A percentile compares a stretch with the other conserved stretches of the same genome.
Evolutionary conservation across 2,329 filamentous ascomycete genomes (phyloP).

Genomic region (Pseudogymnoascus sp.): DNA sequence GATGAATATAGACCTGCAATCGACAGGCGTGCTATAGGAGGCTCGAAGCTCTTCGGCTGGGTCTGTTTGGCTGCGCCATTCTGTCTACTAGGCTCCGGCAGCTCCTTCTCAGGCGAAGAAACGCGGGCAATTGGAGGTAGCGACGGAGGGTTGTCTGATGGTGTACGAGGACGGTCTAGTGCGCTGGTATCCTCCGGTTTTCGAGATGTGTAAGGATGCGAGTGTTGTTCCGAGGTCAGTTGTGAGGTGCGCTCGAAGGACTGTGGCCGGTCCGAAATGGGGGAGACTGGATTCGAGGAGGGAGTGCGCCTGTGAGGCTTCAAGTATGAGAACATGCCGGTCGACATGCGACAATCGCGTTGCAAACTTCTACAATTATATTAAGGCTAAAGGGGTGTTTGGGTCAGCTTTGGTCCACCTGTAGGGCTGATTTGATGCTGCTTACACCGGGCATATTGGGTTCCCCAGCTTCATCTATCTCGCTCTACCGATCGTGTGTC

Average conservation of each 20-base stretch:
- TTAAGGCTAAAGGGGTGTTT: neutral
- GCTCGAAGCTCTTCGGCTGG: neutral
- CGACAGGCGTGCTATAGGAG: neutral
- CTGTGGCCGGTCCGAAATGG: constrained; percentile 21
- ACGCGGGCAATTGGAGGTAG: constrained; percentile 36
- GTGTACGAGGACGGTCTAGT: neutral
- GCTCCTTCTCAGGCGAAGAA: constrained; percentile 23
- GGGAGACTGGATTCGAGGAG: constrained; percentile 27
- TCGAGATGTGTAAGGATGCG: constrained; percentile 20
- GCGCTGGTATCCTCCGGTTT: constrained; percentile 17
- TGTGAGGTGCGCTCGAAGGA: constrained; percentile 23
- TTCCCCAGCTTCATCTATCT: neutral
- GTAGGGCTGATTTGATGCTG: neutral
- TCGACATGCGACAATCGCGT: constrained; percentile 8
- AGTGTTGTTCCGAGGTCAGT: constrained; percentile 19
- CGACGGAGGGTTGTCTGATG: constrained; percentile 35
- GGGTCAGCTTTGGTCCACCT: neutral
- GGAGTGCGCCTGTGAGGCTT: constrained; percentile 28
- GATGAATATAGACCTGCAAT: neutral
- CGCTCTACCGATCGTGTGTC: neutral
- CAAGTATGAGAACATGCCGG: constrained; percentile 30
- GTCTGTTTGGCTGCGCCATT: constrained; percentile 8
- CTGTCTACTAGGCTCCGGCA: constrained; percentile 7
- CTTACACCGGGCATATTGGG: constrained; percentile 2
- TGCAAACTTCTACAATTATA: neutral